These are phyloP conservation scores for Chlorella sp. DNA, from an alignment of 139 green algal species.

Conservation along the genomic window DNA sequence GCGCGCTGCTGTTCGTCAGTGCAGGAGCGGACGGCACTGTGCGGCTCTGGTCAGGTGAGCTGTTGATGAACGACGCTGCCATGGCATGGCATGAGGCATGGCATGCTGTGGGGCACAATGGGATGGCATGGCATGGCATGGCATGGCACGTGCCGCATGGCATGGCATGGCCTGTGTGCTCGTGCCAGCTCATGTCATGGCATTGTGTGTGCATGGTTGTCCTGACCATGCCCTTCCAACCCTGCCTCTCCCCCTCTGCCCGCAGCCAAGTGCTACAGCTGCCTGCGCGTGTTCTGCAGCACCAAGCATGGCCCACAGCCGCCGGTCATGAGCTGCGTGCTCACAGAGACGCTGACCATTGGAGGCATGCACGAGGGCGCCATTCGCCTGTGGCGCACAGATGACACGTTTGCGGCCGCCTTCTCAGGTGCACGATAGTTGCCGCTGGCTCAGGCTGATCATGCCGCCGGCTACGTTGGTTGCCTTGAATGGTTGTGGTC, in stretches of 20 bases:
- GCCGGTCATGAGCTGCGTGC: conserved; percentile 37
- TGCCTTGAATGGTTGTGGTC: no score
- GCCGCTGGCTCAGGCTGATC: no score
- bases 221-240: neutral
- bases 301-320: conserved; percentile 18
- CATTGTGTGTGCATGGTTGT: no score
- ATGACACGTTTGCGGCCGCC: conserved; percentile 47
- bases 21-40: conserved; percentile 83
- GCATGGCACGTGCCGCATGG: neutral
- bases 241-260: neutral
- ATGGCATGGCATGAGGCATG: neutral
- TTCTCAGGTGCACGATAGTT: neutral
- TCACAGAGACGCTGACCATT: conserved; percentile 17
- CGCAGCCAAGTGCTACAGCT: conserved; percentile 54
- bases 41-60: conserved; percentile 74
- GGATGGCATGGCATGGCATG: neutral
- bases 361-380: conserved; percentile 44
- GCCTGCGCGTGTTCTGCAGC: conserved; percentile 55
- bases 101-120: neutral
- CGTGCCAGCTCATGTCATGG: no score
- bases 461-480: no score
- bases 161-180: neutral
- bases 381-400: conserved; percentile 58
- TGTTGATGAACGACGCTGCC: neutral
- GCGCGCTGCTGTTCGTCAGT: conserved; percentile 70